Base-by-base conservation (phyloP, 164 flowering plant genomes). In the Kingdonia uniflora region DNA sequence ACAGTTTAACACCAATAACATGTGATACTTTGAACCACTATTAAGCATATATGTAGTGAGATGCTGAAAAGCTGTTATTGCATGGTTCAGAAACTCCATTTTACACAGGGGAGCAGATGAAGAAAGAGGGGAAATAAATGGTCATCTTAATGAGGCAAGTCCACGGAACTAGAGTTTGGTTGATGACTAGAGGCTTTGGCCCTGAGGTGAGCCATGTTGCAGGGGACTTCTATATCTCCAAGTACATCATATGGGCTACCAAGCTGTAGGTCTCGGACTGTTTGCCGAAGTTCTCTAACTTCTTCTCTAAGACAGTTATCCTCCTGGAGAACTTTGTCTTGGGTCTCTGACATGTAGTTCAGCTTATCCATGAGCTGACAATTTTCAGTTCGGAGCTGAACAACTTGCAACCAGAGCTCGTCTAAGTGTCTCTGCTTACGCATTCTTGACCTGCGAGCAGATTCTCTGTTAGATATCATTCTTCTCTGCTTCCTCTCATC, bases 391-490 rank as follows among this genome's bases (percentile, higher is more conserved):
- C 89, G 64, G 50, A 91, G 83, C 82, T 81, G 78, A 41, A 80
- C 65, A 37, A 90, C 95, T 71, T 80, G 90, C 0, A 88, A 78
- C 95, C 92, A 80, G 1, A 91, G 90, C 78, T 91, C 97, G 57
- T 85, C 86, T 23, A 91, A 74, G 71, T 87, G 96, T 67, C 66
- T 77, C 77, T 91, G 96, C 74, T 91, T 87, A 19, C 97, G 68
- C 95, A 87, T 87, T 41, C 97, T 77, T 3, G 97, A 87, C 33
- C 97, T 41, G 11, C 97, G 75, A 10, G 97, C 97, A 0, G 97
- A 91, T 64, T 91, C 97, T 59, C 97, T 63, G 47, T 91, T 91
- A 0, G 97, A 91, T 62, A 91, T 80, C 95, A 87, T 91, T 61
- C 97, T 75, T 56, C 97, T 74, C 60, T 74, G 82, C 68, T 74